phyloP scores from a whole-genome alignment of 768 basidiomycete genomes.

The Kondoa subrosea region DNA sequence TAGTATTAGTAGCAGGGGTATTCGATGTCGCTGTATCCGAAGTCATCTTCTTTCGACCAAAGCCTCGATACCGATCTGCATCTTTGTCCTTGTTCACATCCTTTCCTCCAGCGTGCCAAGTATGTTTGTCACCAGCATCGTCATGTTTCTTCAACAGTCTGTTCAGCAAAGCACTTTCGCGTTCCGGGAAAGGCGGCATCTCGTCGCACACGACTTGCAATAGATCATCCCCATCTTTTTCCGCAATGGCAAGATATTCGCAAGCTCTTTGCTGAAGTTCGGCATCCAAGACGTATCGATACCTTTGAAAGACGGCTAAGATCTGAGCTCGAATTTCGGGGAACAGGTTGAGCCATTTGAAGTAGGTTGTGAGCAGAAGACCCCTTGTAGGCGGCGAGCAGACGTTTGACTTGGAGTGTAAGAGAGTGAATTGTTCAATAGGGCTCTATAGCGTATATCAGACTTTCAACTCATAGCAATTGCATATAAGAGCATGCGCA shows the following conservation, averaged over 20 bases:
- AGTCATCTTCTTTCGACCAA: slow-evolving; percentile 34
- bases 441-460: slow-evolving; percentile 44
- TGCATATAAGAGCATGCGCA: neutral
- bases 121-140: slow-evolving; percentile 74
- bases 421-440: slow-evolving; percentile 74
- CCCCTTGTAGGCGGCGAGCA: slow-evolving; percentile 82
- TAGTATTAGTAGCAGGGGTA: neutral
- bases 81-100: slow-evolving; percentile 70
- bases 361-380: slow-evolving; percentile 83
- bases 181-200: slow-evolving; percentile 95
- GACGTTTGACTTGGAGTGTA: slow-evolving; percentile 89
- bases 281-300: slow-evolving; percentile 89
- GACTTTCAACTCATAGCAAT: neutral
- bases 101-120: slow-evolving; percentile 90
- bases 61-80: slow-evolving; percentile 40
- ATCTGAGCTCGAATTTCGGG: slow-evolving; percentile 94
- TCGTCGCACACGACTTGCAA: slow-evolving; percentile 92
- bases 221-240: slow-evolving; percentile 69
- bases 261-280: slow-evolving; percentile 97
- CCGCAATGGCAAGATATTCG: slow-evolving; percentile 82
- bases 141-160: slow-evolving; percentile 75
- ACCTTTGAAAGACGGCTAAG: slow-evolving; percentile 85
- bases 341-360: slow-evolving; percentile 99
- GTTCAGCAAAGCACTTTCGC: slow-evolving; percentile 73
- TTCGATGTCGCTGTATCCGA: neutral